Evolutionary conservation across 2,329 filamentous ascomycete species (phyloP), one percentile per base, ranked within the genome.

Genomic region (Ophiostoma sp.): DNA sequence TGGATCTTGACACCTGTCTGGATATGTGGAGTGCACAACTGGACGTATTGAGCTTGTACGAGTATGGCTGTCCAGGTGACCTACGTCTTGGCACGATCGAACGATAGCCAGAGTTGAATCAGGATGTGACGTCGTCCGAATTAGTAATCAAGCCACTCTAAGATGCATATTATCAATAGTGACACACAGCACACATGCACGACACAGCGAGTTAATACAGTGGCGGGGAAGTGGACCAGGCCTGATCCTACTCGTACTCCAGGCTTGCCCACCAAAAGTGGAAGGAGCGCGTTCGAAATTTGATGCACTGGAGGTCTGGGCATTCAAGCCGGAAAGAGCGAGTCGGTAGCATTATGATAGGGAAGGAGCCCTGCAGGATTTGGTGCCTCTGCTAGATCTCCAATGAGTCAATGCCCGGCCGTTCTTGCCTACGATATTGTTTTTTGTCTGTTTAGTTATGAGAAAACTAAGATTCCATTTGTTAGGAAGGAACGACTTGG

Each of bases 381-480:
- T 27, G 27, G 27, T 27, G 27, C 27, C 27, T 27, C 27, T 27
- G 27, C 27, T 27, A 27, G 27, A 27, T 55, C 8, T 7, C 27
- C 49, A 27, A 11, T 27, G n/a, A 55, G n/a, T 11, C 18, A 27
- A 55, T 27, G 49, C 9, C 18, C n/a, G 18, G 49, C 27, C 49
- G 49, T 18, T 55, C 49, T 12, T 55, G 18, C 49, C 18, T 40
- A 55, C 49, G 49, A 49, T 38, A 9, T n/a, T n/a, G n/a, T n/a
- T 12, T 8, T 1, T 44, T 66, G 65, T 36, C 65, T 12, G 44
- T n/a, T 27, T 40, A 66, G 6, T 65, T 67, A 12, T 67, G 9
- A 36, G 18, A 55, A 42, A 63, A 42, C 44, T 63, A 36, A 67
- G n/a, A 58, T 18, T 55, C n/a, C 18, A 55, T 67, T 45, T 67